Percentiles rank a stretch among this genome's conserved stretches.
phyloP scores from a whole-genome alignment of 1,139 yeast species.

The Magnusiomyces sp. region DNA sequence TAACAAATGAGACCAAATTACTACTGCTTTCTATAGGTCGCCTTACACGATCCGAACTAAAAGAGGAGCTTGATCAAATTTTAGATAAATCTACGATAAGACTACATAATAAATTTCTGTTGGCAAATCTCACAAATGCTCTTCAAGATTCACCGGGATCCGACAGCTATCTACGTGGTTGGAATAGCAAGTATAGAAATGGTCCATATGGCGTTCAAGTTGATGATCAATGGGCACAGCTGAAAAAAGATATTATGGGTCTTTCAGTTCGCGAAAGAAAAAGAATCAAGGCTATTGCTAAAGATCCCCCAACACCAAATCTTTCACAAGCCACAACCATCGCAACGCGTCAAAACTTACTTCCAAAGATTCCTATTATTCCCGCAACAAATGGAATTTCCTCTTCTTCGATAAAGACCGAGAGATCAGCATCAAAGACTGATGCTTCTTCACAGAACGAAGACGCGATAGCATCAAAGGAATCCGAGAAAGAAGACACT shows the following conservation, averaged over 20 bases:
- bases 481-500: too few relatives aligned
- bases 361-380: slow-evolving; percentile 87
- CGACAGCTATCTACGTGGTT: slow-evolving; percentile 36
- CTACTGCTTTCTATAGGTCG: slow-evolving; percentile 30
- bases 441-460: too few relatives aligned
- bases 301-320: slow-evolving; percentile 23
- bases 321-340: slow-evolving; percentile 57
- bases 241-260: slow-evolving; percentile 81
- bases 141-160: slow-evolving; percentile 59
- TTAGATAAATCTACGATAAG: slow-evolving; percentile 37
- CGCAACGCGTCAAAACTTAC: slow-evolving; percentile 71
- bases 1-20: background rate
- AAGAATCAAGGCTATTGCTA: slow-evolving; percentile 72
- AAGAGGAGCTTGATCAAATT: slow-evolving; percentile 45
- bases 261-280: slow-evolving; percentile 78
- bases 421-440: too few relatives aligned
- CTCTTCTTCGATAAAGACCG: too few relatives aligned
- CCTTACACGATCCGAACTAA: slow-evolving; percentile 67
- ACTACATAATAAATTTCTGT: slow-evolving; percentile 72
- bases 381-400: too few relatives aligned
- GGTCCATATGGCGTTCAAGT: slow-evolving; percentile 24
- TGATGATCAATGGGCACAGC: slow-evolving; percentile 58
- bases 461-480: too few relatives aligned
- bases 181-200: slow-evolving; percentile 40
- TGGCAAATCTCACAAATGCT: slow-evolving; percentile 79